Conservation (phyloP, 1,139 yeast species). For the Kodamaea alishanica region DNA sequence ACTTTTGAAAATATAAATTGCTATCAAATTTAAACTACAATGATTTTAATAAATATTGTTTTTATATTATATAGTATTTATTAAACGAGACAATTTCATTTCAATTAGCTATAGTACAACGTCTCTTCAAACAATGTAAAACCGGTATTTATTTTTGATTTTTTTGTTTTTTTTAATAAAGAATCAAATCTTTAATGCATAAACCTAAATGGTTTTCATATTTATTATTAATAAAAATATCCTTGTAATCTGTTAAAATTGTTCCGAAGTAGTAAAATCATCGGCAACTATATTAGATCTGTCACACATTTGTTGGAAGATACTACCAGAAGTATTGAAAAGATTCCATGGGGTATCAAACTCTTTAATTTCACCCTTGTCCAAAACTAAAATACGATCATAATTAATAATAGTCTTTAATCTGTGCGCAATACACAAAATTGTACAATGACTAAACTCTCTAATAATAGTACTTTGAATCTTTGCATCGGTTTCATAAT, state of each 20-base stretch:
- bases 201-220: neutral
- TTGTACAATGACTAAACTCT: conserved; percentile 65
- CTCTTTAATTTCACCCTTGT: conserved; percentile 58
- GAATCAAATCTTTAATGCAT: conserved; percentile 5
- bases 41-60: too few relatives aligned
- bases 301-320: conserved; percentile 39
- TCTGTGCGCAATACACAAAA: conserved; percentile 77
- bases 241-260: conserved; percentile 1
- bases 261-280: conserved; percentile 9
- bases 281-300: conserved; percentile 27
- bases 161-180: neutral
- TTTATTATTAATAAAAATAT: neutral
- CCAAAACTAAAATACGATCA: conserved; percentile 64
- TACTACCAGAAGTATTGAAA: conserved; percentile 39
- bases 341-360: conserved; percentile 52
- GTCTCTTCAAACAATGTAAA: too few relatives aligned
- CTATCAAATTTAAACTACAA: too few relatives aligned
- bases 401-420: conserved; percentile 63
- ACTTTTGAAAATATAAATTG: too few relatives aligned
- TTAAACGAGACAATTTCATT: neutral
- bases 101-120: neutral
- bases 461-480: conserved; percentile 62
- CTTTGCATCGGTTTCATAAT: conserved; percentile 69
- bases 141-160: neutral
- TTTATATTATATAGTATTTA: too few relatives aligned